Conservation (phyloP, 108 stramenopile genomes). For the Skeletonema grethae region DNA sequence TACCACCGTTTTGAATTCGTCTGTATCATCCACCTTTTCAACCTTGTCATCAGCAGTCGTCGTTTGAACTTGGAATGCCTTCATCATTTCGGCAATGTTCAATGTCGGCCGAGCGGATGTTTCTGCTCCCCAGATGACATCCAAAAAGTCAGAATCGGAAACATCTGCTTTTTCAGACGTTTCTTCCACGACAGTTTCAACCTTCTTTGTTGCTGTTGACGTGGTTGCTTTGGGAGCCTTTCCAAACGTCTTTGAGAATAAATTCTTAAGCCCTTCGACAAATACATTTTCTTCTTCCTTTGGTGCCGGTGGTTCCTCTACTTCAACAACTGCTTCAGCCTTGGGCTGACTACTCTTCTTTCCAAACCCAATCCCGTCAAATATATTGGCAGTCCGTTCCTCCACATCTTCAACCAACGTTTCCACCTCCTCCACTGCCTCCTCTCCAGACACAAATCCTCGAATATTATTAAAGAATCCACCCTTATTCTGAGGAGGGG, state of each 20-base stretch:
- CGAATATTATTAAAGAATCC: conserved; percentile 14
- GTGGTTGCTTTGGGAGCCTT: conserved; percentile 29
- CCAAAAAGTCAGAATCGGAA: conserved; percentile 46
- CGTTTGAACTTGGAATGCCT: conserved; percentile 36
- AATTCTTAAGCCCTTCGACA: conserved; percentile 42
- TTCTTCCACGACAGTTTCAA: not conserved
- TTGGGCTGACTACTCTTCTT: not conserved
- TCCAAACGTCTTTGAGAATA: conserved; percentile 35
- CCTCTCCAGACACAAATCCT: conserved; percentile 10
- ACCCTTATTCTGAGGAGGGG: conserved; percentile 23
- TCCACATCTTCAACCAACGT: conserved; percentile 31
- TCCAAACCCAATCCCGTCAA: conserved; percentile 22
- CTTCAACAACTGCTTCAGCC: conserved; percentile 3
- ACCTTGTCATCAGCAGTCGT: conserved; percentile 17
- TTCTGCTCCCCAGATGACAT: conserved; percentile 47
- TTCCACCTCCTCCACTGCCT: conserved; percentile 9
- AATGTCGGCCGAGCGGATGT: conserved; percentile 42
- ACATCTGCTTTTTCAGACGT: conserved; percentile 26
- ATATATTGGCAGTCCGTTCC: conserved; percentile 27
- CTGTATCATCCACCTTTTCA: conserved; percentile 17
- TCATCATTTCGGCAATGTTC: conserved; percentile 53
- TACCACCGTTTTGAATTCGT: conserved; percentile 26
- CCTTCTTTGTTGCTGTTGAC: conserved; percentile 18
- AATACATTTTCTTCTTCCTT: conserved; percentile 34
- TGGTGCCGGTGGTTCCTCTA: conserved; percentile 5